These are phyloP conservation scores for Flaveria sonorensis DNA, from an alignment of 129 eudicot genomes.

Conservation along the genomic window DNA sequence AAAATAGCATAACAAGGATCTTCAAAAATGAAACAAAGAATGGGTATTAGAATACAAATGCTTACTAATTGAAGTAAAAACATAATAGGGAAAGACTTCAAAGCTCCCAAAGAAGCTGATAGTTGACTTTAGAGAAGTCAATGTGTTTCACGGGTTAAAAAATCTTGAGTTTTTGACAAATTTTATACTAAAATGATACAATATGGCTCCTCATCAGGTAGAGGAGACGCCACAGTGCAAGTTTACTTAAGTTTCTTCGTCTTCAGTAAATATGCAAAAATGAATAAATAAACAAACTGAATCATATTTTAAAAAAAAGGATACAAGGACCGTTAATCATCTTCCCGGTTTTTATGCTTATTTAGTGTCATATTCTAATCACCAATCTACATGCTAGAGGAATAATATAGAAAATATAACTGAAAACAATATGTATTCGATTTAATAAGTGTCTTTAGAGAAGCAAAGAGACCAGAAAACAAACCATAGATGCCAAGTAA, in stretches of 20 bases:
- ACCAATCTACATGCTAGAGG: background rate
- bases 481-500: constrained; percentile 15
- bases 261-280: background rate
- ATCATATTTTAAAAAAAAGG: background rate
- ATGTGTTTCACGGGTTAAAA: background rate
- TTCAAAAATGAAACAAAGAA: constrained; percentile 25
- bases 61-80: background rate
- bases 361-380: constrained; percentile 10
- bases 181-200: background rate
- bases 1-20: constrained; percentile 64
- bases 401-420: background rate
- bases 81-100: background rate
- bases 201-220: background rate
- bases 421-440: background rate
- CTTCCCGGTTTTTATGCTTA: background rate
- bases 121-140: background rate
- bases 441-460: constrained; percentile 5
- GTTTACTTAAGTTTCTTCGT: background rate
- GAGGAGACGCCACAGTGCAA: background rate
- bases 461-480: constrained; percentile 7
- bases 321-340: background rate
- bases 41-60: constrained; percentile 10
- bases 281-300: background rate
- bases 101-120: constrained; percentile 9
- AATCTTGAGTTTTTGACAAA: background rate